Conservation (phyloP, 495 filamentous ascomycete species). For the Trichoderma orchidacearum region DNA sequence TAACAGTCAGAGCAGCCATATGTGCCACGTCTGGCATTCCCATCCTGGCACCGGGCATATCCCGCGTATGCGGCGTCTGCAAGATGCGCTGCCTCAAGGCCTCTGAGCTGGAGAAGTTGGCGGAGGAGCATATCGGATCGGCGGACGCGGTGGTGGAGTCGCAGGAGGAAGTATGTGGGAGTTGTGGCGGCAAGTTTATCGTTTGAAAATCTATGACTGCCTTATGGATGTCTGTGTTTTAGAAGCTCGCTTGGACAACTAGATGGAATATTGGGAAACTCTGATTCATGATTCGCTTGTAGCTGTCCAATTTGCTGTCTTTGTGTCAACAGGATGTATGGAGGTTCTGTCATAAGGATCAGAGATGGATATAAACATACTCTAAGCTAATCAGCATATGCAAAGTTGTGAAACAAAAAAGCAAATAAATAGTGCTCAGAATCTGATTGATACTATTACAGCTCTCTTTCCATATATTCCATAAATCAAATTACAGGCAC, state of each 20-base stretch:
- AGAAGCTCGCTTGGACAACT: not conserved
- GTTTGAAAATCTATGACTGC: constrained; percentile 4
- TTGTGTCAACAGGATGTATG: no score
- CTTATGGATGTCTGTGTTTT: not conserved
- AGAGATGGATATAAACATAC: no score
- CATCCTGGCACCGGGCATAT: constrained; percentile 26
- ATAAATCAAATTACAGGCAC: no score
- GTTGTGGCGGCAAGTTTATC: constrained; percentile 33
- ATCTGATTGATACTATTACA: no score
- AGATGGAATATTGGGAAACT: no score
- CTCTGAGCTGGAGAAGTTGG: constrained; percentile 13
- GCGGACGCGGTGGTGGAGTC: constrained; percentile 10
- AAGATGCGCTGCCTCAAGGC: constrained; percentile 22
- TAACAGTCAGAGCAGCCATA: constrained; percentile 8
- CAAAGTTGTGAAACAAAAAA: no score
- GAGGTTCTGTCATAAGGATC: no score
- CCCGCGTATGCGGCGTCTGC: constrained; percentile 28
- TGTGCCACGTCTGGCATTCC: constrained; percentile 29
- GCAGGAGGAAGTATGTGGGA: constrained; percentile 20
- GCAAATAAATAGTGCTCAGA: no score
- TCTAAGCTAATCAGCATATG: no score
- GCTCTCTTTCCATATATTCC: no score
- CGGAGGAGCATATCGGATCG: constrained; percentile 9
- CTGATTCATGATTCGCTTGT: no score
- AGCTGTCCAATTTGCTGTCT: no score